These are phyloP conservation scores for Cryptococcus sp. DNA, from an alignment of 1,284 basidiomycete genomes.

Conservation along the genomic window DNA sequence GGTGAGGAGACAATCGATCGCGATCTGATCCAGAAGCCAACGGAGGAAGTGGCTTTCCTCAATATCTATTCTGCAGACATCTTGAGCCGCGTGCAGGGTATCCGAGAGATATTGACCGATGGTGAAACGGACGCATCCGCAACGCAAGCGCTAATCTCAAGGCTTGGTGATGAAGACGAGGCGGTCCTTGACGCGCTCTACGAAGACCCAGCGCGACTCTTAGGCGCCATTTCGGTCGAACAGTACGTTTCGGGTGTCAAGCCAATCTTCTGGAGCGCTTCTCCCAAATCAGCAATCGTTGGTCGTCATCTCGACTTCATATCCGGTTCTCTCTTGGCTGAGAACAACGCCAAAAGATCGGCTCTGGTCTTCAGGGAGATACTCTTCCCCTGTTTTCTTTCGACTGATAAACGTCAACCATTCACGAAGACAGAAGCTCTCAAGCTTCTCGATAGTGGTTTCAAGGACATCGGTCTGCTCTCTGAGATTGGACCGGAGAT, in stretches of 20 bases:
- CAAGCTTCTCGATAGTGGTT: constrained; percentile 14
- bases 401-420: constrained; percentile 67
- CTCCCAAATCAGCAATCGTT: constrained; percentile 53
- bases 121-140: constrained; percentile 37
- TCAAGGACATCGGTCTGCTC: constrained; percentile 40
- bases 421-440: constrained; percentile 42
- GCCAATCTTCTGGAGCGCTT: constrained; percentile 53
- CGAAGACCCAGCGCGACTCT: constrained; percentile 56
- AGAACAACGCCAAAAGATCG: constrained; percentile 45
- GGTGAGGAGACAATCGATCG: constrained; percentile 16
- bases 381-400: constrained; percentile 72
- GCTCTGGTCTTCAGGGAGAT: constrained; percentile 62
- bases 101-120: constrained; percentile 42
- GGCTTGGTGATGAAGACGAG: constrained; percentile 65
- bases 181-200: constrained; percentile 70
- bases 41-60: constrained; percentile 40
- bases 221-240: constrained; percentile 56
- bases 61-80: constrained; percentile 52
- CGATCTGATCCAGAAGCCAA: constrained; percentile 18
- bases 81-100: constrained; percentile 47
- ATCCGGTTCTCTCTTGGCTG: constrained; percentile 55
- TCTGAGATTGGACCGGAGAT: constrained; percentile 22
- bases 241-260: constrained; percentile 59
- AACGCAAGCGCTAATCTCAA: constrained; percentile 54
- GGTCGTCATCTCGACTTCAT: constrained; percentile 66